Conservation (phyloP, 2,329 filamentous ascomycete species). For the Alternaria rosae region DNA sequence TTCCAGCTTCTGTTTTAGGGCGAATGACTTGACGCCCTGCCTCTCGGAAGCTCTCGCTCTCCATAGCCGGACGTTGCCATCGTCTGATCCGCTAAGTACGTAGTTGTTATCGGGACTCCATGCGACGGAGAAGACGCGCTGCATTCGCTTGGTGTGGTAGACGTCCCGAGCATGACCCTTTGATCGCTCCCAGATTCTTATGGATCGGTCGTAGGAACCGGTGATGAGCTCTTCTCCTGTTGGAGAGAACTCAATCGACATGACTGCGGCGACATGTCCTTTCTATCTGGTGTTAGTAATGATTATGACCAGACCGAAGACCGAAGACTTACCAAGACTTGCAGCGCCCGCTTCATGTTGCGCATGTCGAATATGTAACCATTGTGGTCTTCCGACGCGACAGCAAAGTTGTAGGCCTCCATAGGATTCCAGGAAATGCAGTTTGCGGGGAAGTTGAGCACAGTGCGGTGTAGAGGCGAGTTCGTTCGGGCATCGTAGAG, state of each 20-base stretch:
- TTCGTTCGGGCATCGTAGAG: constrained; percentile 92
- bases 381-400: constrained; percentile 95
- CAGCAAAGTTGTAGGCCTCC: constrained; percentile 94
- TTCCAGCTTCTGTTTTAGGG: constrained; percentile 86
- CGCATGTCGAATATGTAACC: constrained; percentile 93
- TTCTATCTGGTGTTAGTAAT: constrained; percentile 54
- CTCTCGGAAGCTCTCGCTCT: constrained; percentile 83
- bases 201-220: constrained; percentile 85
- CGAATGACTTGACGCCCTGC: constrained; percentile 83
- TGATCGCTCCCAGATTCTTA: constrained; percentile 83
- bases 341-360: constrained; percentile 84
- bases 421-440: constrained; percentile 95
- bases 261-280: constrained; percentile 89
- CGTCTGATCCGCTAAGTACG: constrained; percentile 88
- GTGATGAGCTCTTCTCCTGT: constrained; percentile 93
- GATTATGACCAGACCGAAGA: not conserved
- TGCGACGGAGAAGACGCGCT: constrained; percentile 83
- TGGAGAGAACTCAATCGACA: constrained; percentile 95
- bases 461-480: constrained; percentile 79
- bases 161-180: constrained; percentile 88
- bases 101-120: constrained; percentile 93
- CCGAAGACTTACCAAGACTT: constrained; percentile 65
- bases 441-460: constrained; percentile 89
- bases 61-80: constrained; percentile 92
- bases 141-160: constrained; percentile 98